These are phyloP conservation scores for Lithohypha guttulata DNA, from an alignment of 2,329 filamentous ascomycete genomes.

Conservation along the genomic window DNA sequence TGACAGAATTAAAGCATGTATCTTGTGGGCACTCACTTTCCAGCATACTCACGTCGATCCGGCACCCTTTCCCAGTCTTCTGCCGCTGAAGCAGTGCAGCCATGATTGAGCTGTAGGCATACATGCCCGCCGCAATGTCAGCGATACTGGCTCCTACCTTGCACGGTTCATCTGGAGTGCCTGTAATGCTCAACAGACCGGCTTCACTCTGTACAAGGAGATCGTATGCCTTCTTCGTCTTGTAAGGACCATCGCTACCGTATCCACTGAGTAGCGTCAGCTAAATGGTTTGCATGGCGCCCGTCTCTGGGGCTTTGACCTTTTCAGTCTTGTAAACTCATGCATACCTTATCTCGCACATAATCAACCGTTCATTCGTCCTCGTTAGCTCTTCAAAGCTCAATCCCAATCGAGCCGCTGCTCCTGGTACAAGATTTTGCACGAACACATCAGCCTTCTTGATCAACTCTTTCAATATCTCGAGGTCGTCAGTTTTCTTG, in stretches of 20 bases:
- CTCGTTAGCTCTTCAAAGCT: constrained; percentile 35
- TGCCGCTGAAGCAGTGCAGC: constrained; percentile 40
- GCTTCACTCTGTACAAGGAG: constrained; percentile 46
- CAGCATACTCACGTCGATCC: constrained; percentile 48
- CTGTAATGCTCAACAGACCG: constrained; percentile 42
- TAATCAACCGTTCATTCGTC: constrained; percentile 17
- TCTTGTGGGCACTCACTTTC: no score
- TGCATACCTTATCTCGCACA: constrained; percentile 29
- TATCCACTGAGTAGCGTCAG: no score
- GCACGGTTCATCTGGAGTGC: constrained; percentile 31
- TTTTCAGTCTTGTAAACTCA: no score
- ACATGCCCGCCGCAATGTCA: constrained; percentile 44
- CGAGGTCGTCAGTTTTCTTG: constrained; percentile 35
- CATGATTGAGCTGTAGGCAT: constrained; percentile 43
- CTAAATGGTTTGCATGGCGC: no score
- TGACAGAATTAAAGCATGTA: no score
- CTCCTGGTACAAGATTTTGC: constrained; percentile 44
- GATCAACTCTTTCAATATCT: constrained; percentile 32
- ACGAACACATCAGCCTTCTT: constrained; percentile 41
- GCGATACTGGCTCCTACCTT: constrained; percentile 47
- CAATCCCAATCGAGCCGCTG: constrained; percentile 38
- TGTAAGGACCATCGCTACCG: constrained; percentile 41
- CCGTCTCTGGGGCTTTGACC: no score
- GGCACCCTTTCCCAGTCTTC: constrained; percentile 39
- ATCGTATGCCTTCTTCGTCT: constrained; percentile 47